A percentile compares a stretch with the other conserved stretches of the same genome.
Evolutionary conservation across 2,329 filamentous ascomycete genomes (phyloP).

Genomic region (Monilinia aucupariae): DNA sequence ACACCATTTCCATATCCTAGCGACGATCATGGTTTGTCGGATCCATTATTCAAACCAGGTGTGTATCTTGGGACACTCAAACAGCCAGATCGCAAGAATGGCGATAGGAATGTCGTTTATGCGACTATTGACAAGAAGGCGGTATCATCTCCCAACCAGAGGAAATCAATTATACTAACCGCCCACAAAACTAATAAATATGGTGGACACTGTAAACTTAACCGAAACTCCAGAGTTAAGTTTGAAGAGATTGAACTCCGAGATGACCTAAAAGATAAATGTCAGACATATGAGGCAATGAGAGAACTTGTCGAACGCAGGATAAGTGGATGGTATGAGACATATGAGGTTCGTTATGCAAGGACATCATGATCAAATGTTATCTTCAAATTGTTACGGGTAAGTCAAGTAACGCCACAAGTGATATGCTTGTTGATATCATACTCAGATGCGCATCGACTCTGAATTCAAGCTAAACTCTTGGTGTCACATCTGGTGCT

Average conservation of each 20-base stretch:
- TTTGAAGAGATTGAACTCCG: constrained; percentile 9
- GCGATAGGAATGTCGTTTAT: constrained; percentile 1
- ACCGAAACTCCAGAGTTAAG: background rate
- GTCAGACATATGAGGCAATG: constrained; percentile 5
- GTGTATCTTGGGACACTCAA: constrained; percentile 6
- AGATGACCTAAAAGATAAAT: background rate
- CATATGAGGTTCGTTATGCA: constrained; percentile 9
- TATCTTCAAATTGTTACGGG: background rate
- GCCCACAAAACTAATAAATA: constrained; percentile 9
- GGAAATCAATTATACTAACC: constrained; percentile 1
- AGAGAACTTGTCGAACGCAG: constrained; percentile 10
- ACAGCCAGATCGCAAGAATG: background rate
- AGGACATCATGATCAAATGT: background rate
- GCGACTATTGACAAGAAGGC: background rate
- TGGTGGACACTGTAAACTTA: constrained; percentile 7
- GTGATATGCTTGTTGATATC: background rate
- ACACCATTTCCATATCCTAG: background rate
- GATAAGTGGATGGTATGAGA: constrained; percentile 3
- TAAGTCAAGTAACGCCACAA: background rate
- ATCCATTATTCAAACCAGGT: constrained; percentile 5
- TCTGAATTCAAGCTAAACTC: background rate
- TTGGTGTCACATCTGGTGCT: background rate
- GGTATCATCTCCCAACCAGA: background rate
- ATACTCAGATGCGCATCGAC: background rate
- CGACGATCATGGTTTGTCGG: constrained; percentile 1